Evolutionary conservation across 169 alveolate species (phyloP), one percentile per base, ranked within the genome.

Genomic region (Cryptosporidium felis): DNA sequence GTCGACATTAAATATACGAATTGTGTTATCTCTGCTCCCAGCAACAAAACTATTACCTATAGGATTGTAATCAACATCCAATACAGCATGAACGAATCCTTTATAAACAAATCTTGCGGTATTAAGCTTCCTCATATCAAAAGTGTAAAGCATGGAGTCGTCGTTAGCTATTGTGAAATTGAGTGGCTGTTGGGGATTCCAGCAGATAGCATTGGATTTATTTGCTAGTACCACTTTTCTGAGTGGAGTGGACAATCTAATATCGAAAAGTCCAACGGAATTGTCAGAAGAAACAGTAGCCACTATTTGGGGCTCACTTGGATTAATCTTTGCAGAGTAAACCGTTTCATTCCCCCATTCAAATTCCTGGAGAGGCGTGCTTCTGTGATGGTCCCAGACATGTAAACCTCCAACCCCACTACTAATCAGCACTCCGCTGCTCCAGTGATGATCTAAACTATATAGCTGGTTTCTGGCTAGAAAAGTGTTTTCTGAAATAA

Each of bases 131-230:
- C 99, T 93, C 97, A 97, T 96, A 89, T 98, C 99, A 91, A 96
- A 98, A 21, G 99, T 96, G 91, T 98, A 98, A 40, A 97, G 90
- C 92, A 97, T 97, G 28, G 97, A 93, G 91, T 98, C 99, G 82
- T 98, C 99, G 90, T 96, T 97, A 26, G 99, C 99, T 16, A 96
- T 96, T 12, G 98, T 97, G 88, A 98, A 96, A 80, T 96, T 94
- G 67, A 96, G 85, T 36, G 99, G 99, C 62, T 98, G 97, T 80
- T 94, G 96, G 10, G 99, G 99, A 90, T 98, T 98, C 99, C 99
- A 98, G 61, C 98, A 91, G 12, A 97, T 62, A 46, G 98, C 97
- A 59, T 96, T 94, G 60, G 97, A 91, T 80, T 98, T 92, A 92
- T 94, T 94, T 88, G 92, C 93, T 79, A 96, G 80, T 30, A 91